phyloP scores from a whole-genome alignment of 331 rosid genomes.

The Pyracantha coccinea region DNA sequence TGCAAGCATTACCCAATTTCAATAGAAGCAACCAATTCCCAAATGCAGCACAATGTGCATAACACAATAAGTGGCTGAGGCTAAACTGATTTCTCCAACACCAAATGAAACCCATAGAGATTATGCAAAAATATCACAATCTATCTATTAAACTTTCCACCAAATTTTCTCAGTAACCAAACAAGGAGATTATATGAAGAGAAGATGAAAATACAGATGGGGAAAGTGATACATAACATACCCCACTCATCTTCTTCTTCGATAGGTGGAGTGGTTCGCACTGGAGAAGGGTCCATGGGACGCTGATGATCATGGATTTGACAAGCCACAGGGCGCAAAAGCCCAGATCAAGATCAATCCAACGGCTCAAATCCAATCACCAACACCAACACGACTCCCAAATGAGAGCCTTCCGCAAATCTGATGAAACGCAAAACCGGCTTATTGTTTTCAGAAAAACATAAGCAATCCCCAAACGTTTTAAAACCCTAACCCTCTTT shows the following conservation, averaged over 20 bases:
- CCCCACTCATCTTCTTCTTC: constrained; percentile 98
- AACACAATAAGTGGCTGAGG: neutral
- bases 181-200: neutral
- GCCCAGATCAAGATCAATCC: constrained; percentile 44
- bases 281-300: constrained; percentile 70
- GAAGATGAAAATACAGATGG: neutral
- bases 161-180: constrained; percentile 4
- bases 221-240: constrained; percentile 11
- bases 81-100: too few species aligned
- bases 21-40: neutral
- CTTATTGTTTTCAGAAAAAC: neutral
- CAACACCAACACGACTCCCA: constrained; percentile 9
- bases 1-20: neutral
- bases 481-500: constrained; percentile 18
- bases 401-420: neutral
- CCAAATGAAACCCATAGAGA: too few species aligned
- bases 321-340: constrained; percentile 51
- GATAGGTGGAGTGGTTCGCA: constrained; percentile 37
- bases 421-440: neutral
- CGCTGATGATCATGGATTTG: constrained; percentile 81
- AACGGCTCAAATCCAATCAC: constrained; percentile 2
- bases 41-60: too few species aligned
- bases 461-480: neutral
- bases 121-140: too few species aligned
- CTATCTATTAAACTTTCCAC: neutral